Evolutionary conservation across 306 rosid species (phyloP).

Genomic region (Astragalus membranaceus): DNA sequence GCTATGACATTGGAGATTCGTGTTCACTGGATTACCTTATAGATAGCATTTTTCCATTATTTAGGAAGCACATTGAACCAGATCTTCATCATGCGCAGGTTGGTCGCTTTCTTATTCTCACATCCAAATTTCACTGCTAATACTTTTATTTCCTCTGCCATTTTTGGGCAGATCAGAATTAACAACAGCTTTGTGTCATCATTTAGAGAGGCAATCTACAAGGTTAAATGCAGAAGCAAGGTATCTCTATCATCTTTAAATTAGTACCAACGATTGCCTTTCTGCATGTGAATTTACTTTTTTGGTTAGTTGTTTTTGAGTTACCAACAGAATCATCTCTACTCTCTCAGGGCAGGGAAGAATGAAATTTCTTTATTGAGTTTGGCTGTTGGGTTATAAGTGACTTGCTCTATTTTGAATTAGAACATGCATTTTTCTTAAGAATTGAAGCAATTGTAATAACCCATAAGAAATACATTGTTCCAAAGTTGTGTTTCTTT

Average conservation of each 20-base stretch:
- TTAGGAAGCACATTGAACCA: conserved; percentile 97
- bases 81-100: conserved; percentile 99
- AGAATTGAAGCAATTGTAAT: background rate
- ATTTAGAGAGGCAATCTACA: no score
- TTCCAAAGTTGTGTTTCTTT: background rate
- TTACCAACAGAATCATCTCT: no score
- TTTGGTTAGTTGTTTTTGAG: background rate
- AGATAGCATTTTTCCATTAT: conserved; percentile 98
- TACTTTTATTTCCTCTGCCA: conserved; percentile 22
- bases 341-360: conserved; percentile 68
- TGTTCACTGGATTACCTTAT: conserved; percentile 94
- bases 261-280: conserved; percentile 4
- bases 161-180: conserved; percentile 83
- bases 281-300: conserved; percentile 8
- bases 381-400: conserved; percentile 90
- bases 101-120: conserved; percentile 36
- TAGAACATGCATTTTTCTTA: background rate
- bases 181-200: conserved; percentile 94
- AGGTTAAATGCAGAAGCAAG: no score
- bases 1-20: conserved; percentile 95
- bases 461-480: background rate
- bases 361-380: conserved; percentile 76
- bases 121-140: conserved; percentile 23
- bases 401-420: conserved; percentile 23
- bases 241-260: conserved; percentile 26